phyloP scores from a whole-genome alignment of 805 yeast species.

The Saccharomycopsis sp. region DNA sequence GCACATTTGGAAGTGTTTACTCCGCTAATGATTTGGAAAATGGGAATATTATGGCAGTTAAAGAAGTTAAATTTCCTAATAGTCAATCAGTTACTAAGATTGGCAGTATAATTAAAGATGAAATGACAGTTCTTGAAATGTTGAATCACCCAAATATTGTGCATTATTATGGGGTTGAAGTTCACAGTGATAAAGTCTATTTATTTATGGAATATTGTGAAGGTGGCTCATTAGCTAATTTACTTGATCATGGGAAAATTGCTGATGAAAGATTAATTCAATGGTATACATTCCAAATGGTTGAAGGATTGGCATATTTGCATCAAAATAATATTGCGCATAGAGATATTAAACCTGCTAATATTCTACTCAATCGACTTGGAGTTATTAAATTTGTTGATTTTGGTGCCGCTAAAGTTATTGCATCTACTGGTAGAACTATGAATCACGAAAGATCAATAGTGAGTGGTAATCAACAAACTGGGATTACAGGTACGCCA shows the following conservation, averaged over 20 bases:
- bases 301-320: slow-evolving; percentile 90
- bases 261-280: slow-evolving; percentile 93
- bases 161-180: slow-evolving; percentile 95
- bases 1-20: slow-evolving; percentile 90
- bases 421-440: slow-evolving; percentile 21
- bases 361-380: slow-evolving; percentile 30
- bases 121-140: slow-evolving; percentile 94
- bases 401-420: slow-evolving; percentile 93
- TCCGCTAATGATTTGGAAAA: slow-evolving; percentile 90
- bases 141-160: slow-evolving; percentile 94
- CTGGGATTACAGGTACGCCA: slow-evolving; percentile 82
- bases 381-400: slow-evolving; percentile 70
- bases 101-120: slow-evolving; percentile 87
- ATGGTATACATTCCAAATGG: slow-evolving; percentile 82
- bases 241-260: slow-evolving; percentile 85
- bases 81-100: slow-evolving; percentile 76
- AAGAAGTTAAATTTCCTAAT: slow-evolving; percentile 88
- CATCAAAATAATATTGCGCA: slow-evolving; percentile 96
- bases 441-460: not conserved
- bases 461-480: slow-evolving; percentile 23
- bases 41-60: slow-evolving; percentile 95
- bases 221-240: slow-evolving; percentile 83
- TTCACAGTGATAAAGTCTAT: slow-evolving; percentile 90
- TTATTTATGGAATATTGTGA: slow-evolving; percentile 97
- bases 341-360: slow-evolving; percentile 94